A percentile compares a stretch with the other conserved stretches of the same genome.
These are phyloP conservation scores for Aspergillus affinis DNA, from an alignment of 495 filamentous ascomycete species.

Conservation along the genomic window DNA sequence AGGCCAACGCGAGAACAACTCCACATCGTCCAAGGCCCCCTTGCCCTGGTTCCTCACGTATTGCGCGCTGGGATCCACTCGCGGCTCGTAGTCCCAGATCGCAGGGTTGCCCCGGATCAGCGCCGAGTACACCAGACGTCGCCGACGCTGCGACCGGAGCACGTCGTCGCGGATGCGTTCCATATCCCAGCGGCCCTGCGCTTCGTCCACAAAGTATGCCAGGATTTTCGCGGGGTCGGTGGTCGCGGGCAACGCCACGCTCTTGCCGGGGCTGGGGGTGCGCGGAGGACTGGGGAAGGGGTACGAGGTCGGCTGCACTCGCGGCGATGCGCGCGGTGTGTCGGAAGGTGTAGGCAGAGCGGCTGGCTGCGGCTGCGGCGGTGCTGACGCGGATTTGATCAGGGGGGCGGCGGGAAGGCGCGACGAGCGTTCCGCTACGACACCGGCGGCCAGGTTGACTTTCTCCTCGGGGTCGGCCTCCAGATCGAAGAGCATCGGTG, in stretches of 20 bases:
- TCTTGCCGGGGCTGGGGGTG: slow-evolving; percentile 39
- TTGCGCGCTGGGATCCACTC: slow-evolving; percentile 69
- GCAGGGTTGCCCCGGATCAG: slow-evolving; percentile 66
- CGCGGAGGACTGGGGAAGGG: slow-evolving; percentile 45
- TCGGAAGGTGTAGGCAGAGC: slow-evolving; percentile 42
- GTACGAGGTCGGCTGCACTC: slow-evolving; percentile 32
- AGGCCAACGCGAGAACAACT: slow-evolving; percentile 49
- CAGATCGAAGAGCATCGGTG: slow-evolving; percentile 76
- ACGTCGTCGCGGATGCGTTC: slow-evolving; percentile 67
- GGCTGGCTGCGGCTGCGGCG: slow-evolving; percentile 19
- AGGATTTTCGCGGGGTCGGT: slow-evolving; percentile 46
- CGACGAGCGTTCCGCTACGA: slow-evolving; percentile 16
- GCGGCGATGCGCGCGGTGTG: slow-evolving; percentile 33
- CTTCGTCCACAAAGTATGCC: slow-evolving; percentile 65
- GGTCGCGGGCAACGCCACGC: slow-evolving; percentile 35
- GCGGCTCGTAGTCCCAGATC: slow-evolving; percentile 77
- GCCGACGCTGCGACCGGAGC: slow-evolving; percentile 65
- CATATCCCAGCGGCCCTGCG: slow-evolving; percentile 70
- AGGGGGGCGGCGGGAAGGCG: slow-evolving; percentile 14
- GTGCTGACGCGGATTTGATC: slow-evolving; percentile 17
- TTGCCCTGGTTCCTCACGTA: slow-evolving; percentile 54
- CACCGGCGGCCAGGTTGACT: slow-evolving; percentile 60
- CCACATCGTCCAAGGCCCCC: slow-evolving; percentile 46
- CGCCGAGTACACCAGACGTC: slow-evolving; percentile 71
- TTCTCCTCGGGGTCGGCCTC: slow-evolving; percentile 70